Evolutionary conservation across 2,329 filamentous ascomycete species (phyloP), one percentile per base, ranked within the genome.

Genomic region (Penicillium sp.): DNA sequence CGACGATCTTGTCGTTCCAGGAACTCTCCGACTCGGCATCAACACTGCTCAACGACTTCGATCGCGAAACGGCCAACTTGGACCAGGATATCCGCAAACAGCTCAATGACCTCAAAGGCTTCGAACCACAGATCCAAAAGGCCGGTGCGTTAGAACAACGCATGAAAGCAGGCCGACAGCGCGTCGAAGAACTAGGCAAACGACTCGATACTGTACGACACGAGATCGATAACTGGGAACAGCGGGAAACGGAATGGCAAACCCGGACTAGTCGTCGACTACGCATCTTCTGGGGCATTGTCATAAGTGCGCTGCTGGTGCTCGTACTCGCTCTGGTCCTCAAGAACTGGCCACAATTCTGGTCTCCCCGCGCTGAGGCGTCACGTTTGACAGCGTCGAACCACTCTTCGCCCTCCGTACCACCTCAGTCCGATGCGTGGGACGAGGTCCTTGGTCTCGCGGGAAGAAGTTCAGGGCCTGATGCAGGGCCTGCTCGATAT

Each of bases 201-300:
- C 70, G 76, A 37, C 66, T 80, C 14, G 72, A 76, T 31, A 63
- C 58, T 2, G 76, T 77, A 32, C 66, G 73, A 39, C 55, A 61
- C 16, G 70, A 72, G 57, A 76, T 79, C 42, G 70, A 76, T 53
- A 66, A 63, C 35, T 79, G 76, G 74, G 76, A 79, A 55, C 66
- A 66, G 47, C 66, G 70, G 53, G 77, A 80, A 55, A 63, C 62
- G 11, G 74, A 79, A 51, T 77, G 72, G 70, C 74, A 77, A 65
- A 69, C 64, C 32, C 69, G 70, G 22, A 66, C 75, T 7, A 72
- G 67, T 40, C 69, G 73, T 49, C 64, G 75, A 42, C 60, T 77
- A 39, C 72, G 73, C 20, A 69, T 78, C 22, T 66, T 75, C 56
- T 77, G 72, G 74, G 65, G 63, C 0, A 59, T 69, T 24, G 55